Evolutionary conservation across 2,329 filamentous ascomycete genomes (phyloP).

Genomic region (Sporothrix humicola): DNA sequence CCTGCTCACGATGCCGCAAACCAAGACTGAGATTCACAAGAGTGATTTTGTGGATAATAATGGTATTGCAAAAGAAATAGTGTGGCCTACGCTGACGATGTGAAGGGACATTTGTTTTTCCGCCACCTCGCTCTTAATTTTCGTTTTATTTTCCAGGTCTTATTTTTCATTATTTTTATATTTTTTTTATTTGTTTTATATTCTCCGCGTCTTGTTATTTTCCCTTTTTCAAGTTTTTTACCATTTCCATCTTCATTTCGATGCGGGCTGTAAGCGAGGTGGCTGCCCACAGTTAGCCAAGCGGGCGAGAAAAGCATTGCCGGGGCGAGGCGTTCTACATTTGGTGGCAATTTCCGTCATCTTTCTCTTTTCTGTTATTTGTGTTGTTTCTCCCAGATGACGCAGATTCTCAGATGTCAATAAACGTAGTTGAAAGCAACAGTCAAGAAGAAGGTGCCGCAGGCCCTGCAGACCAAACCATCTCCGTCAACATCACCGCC

Average conservation of each 20-base stretch:
- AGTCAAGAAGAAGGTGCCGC: no score
- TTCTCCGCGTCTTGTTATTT: no score
- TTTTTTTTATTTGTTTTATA: no score
- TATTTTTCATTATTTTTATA: no score
- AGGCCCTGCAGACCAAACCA: no score
- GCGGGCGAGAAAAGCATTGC: slow-evolving; percentile 7
- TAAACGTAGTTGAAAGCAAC: no score
- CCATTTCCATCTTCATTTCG: no score
- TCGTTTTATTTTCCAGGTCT: no score
- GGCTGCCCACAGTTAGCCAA: slow-evolving; percentile 19
- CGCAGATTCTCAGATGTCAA: no score
- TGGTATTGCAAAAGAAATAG: neutral
- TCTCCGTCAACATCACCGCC: no score
- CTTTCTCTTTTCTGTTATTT: no score
- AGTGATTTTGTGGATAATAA: neutral
- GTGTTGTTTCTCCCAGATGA: neutral
- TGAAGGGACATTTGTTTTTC: neutral
- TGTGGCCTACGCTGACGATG: neutral
- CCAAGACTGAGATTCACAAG: neutral
- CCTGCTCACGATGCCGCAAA: neutral
- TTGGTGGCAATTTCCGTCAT: slow-evolving; percentile 22
- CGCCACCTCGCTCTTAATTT: neutral
- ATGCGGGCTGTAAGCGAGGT: neutral
- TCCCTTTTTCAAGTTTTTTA: no score
- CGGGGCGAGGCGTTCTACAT: slow-evolving; percentile 18